These are phyloP conservation scores for Kregervanrija delftensis DNA, from an alignment of 805 yeast genomes.

Conservation along the genomic window DNA sequence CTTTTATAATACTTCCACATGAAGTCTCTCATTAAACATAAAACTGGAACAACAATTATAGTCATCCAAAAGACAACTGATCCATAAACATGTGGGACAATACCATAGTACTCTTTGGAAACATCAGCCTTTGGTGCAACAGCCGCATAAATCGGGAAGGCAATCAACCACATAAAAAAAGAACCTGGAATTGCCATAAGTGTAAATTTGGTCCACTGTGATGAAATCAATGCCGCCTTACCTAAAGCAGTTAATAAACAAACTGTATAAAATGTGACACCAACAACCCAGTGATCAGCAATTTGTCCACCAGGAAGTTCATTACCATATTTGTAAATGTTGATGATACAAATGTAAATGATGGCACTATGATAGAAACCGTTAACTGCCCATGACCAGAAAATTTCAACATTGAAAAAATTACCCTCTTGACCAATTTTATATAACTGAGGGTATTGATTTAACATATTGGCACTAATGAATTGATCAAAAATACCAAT, in stretches of 20 bases:
- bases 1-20: constrained; percentile 93
- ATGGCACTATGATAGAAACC: constrained; percentile 93
- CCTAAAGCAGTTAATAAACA: constrained; percentile 87
- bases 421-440: constrained; percentile 83
- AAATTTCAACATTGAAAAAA: constrained; percentile 83
- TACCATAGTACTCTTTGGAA: constrained; percentile 80
- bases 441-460: constrained; percentile 88
- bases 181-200: constrained; percentile 94
- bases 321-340: constrained; percentile 63
- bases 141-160: constrained; percentile 81
- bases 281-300: constrained; percentile 93
- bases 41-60: constrained; percentile 62
- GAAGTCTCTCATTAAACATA: constrained; percentile 81
- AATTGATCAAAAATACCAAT: constrained; percentile 96
- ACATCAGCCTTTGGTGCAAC: constrained; percentile 80
- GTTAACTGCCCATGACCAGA: constrained; percentile 96
- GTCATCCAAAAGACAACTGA: constrained; percentile 80
- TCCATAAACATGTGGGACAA: constrained; percentile 67
- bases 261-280: constrained; percentile 81
- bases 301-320: constrained; percentile 59
- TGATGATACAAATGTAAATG: constrained; percentile 64
- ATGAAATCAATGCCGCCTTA: constrained; percentile 88
- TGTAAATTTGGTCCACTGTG: constrained; percentile 93
- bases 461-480: constrained; percentile 81
- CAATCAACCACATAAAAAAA: constrained; percentile 69